Base-by-base conservation (phyloP, 1,284 basidiomycete genomes). In the Bondarzewia mesenterica region DNA sequence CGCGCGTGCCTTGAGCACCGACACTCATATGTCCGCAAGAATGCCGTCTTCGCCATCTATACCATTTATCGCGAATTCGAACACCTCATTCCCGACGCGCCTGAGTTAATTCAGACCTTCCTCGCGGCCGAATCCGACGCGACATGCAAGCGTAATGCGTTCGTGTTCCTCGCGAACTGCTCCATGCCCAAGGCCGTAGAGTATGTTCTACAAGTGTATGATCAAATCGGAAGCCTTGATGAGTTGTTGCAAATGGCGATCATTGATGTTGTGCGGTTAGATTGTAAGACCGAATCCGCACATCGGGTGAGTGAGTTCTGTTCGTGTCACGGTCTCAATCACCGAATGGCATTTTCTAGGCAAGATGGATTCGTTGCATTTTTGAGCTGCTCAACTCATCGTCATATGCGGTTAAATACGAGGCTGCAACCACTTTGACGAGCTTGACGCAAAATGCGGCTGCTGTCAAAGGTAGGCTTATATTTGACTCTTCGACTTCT, bases 21-120 rank as follows among this genome's bases (percentile, higher is more conserved):
- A 47, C 95, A 99, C 71, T 93, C 92, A 10, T 99, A 95, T 66
- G 96, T 99, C 46, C 85, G 95, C 63, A 99, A 99, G 75, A 98
- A 98, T 63, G 96, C 95, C 36, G 93, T 99, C 44, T 97, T 99
- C 66, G 91, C 94, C 38, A 78, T 97, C 45, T 95, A 89, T 69
- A 82, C 91, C 49, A 96, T 99, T 67, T 96, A 93, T 70, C 88
- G 89, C 63, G 81, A 90, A 66, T 92, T 93, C 63, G 93, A 98
- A 63, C 77, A 92, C 65, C 85, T 99, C 58, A 91, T 99, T 50
- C 93, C 94, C 25, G 96, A 99, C 62, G 96, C 93, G 1, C 90
- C 95, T 1, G 96, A 99, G 66, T 79, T 99, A 59, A 89, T 99
- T 65, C 85, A 93, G 62, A 95, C 93, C 5, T 99, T 99, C 81